Evolutionary conservation across 2,329 filamentous ascomycete species (phyloP), one percentile per base, ranked within the genome.

Genomic region (Capronia coronata): DNA sequence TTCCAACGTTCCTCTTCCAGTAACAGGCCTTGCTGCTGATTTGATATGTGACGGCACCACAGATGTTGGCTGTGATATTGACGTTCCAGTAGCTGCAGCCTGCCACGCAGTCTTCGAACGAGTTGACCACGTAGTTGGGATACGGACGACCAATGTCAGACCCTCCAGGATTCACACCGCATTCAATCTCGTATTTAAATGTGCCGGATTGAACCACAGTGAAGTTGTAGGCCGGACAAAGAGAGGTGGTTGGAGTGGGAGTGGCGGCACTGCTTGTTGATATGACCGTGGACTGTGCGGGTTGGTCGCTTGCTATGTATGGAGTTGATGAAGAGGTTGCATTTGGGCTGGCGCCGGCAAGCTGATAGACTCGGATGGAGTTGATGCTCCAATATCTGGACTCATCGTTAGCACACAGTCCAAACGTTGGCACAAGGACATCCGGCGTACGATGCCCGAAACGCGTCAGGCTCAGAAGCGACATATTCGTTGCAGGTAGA

Each of bases 341-440:
- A 21, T 35, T 49, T 3, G 41, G 13, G 25, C 35, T 48, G 7
- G 54, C 30, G 23, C 51, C 50, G 27, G 43, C 49, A n/a, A 59
- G 44, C 29, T 60, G 58, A 42, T 60, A 60, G 2, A 60, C 56
- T 21, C 55, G 52, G 9, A 60, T 47, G 14, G 52, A 60, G 23
- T 60, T 60, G 25, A 60, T 49, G 35, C 51, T 51, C 58, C 58
- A 60, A 29, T 56, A 58, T 21, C 54, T 56, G 39, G 6, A 39
- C 14, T 11, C 10, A 19, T 22, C 23, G 18, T 35, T 9, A 51
- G 22, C 10, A 41, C 10, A 41, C 25, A 27, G 25, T 27, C 25
- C 25, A 6, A 6, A 27, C 10, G 10, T n/a, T 27, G 25, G 25
- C 5, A 27, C 25, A 27, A 27, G 6, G n/a, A n/a, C 25, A 6